phyloP scores from a whole-genome alignment of 164 flowering plant genomes.

The Amborella trichopoda region DNA sequence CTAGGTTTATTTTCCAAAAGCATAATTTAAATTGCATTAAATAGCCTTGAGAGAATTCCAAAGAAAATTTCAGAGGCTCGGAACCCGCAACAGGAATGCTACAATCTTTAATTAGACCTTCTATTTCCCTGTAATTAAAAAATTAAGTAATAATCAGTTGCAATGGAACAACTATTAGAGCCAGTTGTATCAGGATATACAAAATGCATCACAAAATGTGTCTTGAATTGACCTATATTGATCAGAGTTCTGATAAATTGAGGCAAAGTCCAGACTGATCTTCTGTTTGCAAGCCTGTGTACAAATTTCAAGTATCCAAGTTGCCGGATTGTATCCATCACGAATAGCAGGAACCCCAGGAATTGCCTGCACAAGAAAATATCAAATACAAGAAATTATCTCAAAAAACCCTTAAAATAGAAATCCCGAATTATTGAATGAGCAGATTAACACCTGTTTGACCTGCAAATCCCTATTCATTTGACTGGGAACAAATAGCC shows the following conservation, averaged over 20 bases:
- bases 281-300: constrained; percentile 5
- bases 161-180: no score
- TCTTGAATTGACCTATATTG: constrained; percentile 5
- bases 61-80: constrained; percentile 39
- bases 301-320: constrained; percentile 12
- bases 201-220: no score
- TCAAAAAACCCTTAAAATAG: no score
- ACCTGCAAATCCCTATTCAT: no score
- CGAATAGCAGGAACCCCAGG: constrained; percentile 8
- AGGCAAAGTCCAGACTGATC: constrained; percentile 8
- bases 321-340: constrained; percentile 11
- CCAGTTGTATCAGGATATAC: no score
- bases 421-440: no score
- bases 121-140: constrained; percentile 37
- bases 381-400: no score
- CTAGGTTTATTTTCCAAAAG: constrained; percentile 52
- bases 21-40: constrained; percentile 40
- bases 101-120: constrained; percentile 27
- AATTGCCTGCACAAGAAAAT: constrained; percentile 3
- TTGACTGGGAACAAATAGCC: no score
- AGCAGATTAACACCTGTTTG: no score
- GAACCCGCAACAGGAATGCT: constrained; percentile 40
- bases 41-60: constrained; percentile 41
- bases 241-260: constrained; percentile 4
- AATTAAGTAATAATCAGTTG: no score